Conservation (phyloP, 495 filamentous ascomycete species). For the Daldinia grandis region DNA sequence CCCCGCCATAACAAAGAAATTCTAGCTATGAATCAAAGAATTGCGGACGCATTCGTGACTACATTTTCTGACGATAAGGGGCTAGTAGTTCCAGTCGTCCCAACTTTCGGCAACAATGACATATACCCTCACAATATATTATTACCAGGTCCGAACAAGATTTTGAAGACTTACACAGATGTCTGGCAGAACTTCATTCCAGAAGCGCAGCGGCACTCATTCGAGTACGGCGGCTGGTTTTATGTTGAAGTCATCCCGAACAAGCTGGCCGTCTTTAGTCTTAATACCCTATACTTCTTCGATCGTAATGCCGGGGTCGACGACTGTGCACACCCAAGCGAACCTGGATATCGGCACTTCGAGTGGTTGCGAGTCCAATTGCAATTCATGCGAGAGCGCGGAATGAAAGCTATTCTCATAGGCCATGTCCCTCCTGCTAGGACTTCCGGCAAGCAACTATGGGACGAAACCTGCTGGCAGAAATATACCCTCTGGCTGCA, state of each 20-base stretch:
- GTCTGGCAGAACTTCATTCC: slow-evolving; percentile 91
- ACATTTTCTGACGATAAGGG: slow-evolving; percentile 69
- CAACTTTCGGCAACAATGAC: slow-evolving; percentile 96
- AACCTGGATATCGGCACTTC: slow-evolving; percentile 93
- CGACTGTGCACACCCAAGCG: slow-evolving; percentile 76
- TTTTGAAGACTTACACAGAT: slow-evolving; percentile 74
- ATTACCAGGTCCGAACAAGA: slow-evolving; percentile 80
- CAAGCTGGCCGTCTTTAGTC: slow-evolving; percentile 86
- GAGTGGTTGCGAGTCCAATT: slow-evolving; percentile 97
- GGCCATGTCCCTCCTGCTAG: slow-evolving; percentile 94
- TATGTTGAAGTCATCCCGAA: slow-evolving; percentile 89
- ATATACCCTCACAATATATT: slow-evolving; percentile 98
- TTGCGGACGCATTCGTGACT: slow-evolving; percentile 78
- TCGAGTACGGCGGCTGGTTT: slow-evolving; percentile 94
- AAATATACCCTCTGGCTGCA: slow-evolving; percentile 92
- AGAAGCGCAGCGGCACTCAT: slow-evolving; percentile 89
- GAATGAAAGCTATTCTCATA: slow-evolving; percentile 93
- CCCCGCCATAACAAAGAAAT: slow-evolving; percentile 81
- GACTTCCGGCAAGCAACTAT: slow-evolving; percentile 80
- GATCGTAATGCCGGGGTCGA: slow-evolving; percentile 91
- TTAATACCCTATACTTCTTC: slow-evolving; percentile 98
- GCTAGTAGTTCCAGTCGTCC: slow-evolving; percentile 80
- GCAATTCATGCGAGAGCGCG: slow-evolving; percentile 77
- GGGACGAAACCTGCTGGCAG: slow-evolving; percentile 97
- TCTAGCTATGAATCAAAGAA: slow-evolving; percentile 72